phyloP scores from a whole-genome alignment of 2,329 filamentous ascomycete species.

The Diaporthe capsici region DNA sequence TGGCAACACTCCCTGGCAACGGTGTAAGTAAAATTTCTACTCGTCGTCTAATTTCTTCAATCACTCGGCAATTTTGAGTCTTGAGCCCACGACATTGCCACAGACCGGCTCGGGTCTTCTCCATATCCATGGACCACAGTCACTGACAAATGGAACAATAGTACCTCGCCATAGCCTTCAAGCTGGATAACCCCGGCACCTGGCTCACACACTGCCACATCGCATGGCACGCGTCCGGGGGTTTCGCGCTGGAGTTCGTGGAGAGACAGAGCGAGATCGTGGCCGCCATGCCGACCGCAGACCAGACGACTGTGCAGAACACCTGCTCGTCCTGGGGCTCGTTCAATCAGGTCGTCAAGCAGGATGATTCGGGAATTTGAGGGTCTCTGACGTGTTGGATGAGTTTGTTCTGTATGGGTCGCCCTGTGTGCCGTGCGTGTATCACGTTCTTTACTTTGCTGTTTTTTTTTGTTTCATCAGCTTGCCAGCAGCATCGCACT shows the following conservation, averaged over 20 bases:
- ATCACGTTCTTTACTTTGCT: background rate
- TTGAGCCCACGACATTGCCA: background rate
- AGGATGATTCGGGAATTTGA: constrained; percentile 46
- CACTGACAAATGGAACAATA: constrained; percentile 36
- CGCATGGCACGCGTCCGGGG: constrained; percentile 52
- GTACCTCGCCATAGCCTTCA: constrained; percentile 52
- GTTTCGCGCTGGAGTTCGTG: constrained; percentile 54
- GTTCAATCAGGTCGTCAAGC: constrained; percentile 41
- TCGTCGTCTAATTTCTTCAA: no score
- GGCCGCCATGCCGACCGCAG: constrained; percentile 11
- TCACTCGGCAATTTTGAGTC: no score
- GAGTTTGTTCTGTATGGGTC: background rate
- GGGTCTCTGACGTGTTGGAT: background rate
- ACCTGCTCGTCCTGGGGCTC: constrained; percentile 41
- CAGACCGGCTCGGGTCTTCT: background rate
- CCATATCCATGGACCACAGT: background rate
- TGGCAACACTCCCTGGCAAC: constrained; percentile 50
- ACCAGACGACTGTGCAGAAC: constrained; percentile 42
- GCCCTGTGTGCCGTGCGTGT: no score
- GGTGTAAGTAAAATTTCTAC: constrained; percentile 3
- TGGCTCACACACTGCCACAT: constrained; percentile 51
- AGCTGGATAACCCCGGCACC: constrained; percentile 53
- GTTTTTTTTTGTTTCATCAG: constrained; percentile 2
- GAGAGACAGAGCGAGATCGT: constrained; percentile 47
- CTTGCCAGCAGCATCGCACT: background rate